phyloP scores from a whole-genome alignment of 208 protist genomes.

The Acanthamoeba lenticulata region DNA sequence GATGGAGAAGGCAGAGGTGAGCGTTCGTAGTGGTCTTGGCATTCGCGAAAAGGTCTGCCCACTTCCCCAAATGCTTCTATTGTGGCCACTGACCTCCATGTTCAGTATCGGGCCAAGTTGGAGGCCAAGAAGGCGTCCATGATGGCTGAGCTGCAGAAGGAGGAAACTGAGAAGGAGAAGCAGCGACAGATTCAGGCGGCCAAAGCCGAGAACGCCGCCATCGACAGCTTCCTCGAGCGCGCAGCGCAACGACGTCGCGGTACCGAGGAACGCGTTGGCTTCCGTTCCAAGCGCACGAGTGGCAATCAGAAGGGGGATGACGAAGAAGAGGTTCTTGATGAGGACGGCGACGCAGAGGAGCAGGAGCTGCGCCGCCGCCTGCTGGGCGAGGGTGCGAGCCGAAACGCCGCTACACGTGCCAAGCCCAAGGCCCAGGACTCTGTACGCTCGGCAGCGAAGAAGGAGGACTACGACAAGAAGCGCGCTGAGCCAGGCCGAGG shows the following conservation, averaged over 20 bases:
- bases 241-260: neutral
- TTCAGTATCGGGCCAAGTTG: neutral
- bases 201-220: neutral
- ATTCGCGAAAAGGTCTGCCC: neutral
- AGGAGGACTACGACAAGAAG: slow-evolving; percentile 6
- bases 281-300: neutral
- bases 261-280: neutral
- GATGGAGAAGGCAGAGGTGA: neutral
- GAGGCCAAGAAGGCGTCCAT: neutral
- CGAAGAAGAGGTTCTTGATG: neutral
- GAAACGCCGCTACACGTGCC: too few species aligned
- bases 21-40: neutral
- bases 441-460: neutral
- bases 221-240: slow-evolving; percentile 14
- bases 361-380: too few species aligned
- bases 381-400: too few species aligned
- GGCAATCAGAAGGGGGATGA: neutral
- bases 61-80: neutral
- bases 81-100: neutral
- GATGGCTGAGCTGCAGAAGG: neutral
- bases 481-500: neutral
- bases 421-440: neutral
- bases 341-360: neutral
- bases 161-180: slow-evolving; percentile 28
- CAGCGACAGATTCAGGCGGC: neutral